These are phyloP conservation scores for Rhodotorula mucilaginosa DNA, from an alignment of 1,284 basidiomycete species.

Conservation along the genomic window DNA sequence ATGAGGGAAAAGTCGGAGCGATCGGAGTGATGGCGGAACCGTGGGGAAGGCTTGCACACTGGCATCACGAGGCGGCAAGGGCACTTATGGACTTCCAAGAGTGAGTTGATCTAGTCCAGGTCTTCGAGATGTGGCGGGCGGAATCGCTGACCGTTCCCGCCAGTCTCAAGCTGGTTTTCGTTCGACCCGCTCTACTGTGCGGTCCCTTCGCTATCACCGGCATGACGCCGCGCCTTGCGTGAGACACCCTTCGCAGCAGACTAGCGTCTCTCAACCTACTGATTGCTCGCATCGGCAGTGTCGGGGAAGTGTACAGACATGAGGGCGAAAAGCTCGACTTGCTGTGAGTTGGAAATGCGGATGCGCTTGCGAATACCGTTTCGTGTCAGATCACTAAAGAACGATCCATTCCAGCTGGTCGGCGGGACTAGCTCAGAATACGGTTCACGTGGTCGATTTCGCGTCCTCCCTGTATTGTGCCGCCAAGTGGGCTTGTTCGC, in stretches of 20 bases:
- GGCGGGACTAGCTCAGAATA: conserved; percentile 29
- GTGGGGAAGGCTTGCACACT: conserved; percentile 29
- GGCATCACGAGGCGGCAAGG: conserved; percentile 36
- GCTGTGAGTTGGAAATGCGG: conserved; percentile 13
- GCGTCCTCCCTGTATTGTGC: conserved; percentile 7
- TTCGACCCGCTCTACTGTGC: conserved; percentile 29
- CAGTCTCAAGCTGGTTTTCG: conserved; percentile 33
- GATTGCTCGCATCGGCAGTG: neutral
- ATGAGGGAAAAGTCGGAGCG: conserved; percentile 27
- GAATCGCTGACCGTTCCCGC: neutral
- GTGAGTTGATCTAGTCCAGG: conserved; percentile 8
- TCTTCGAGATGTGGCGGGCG: too few relatives aligned
- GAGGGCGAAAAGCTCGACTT: conserved; percentile 34
- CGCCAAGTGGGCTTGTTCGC: conserved; percentile 17
- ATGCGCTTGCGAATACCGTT: too few relatives aligned
- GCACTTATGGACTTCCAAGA: conserved; percentile 18
- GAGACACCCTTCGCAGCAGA: neutral
- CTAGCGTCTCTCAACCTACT: too few relatives aligned
- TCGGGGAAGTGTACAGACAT: conserved; percentile 32
- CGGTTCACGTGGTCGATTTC: conserved; percentile 24
- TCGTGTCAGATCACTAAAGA: too few relatives aligned
- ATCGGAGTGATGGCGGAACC: conserved; percentile 18
- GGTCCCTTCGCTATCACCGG: conserved; percentile 23
- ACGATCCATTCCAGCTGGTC: conserved; percentile 11
- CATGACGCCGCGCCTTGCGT: conserved; percentile 22